Conservation (phyloP, 495 filamentous ascomycete species). For the Penicillium samsonianum region DNA sequence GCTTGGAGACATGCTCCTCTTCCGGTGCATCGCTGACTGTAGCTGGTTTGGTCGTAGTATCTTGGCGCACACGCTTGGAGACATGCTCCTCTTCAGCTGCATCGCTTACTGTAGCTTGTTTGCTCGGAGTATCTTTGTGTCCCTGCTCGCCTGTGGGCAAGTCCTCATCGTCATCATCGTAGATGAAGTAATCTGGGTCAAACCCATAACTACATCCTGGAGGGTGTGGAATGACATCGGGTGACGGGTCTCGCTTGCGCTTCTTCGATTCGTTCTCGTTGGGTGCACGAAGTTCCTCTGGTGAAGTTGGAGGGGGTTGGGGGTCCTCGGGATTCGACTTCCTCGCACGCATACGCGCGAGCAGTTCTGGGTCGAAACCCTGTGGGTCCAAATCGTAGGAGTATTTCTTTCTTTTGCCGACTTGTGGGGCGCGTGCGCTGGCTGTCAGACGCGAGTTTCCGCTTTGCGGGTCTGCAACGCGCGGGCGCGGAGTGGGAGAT, state of each 20-base stretch:
- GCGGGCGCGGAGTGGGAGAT: neutral
- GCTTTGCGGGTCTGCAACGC: neutral
- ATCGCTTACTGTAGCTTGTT: neutral
- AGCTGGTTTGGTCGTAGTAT: neutral
- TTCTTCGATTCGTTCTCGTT: constrained; percentile 29
- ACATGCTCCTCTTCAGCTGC: neutral
- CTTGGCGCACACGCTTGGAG: neutral
- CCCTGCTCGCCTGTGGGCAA: constrained; percentile 23
- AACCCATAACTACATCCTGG: constrained; percentile 46
- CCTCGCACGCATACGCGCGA: constrained; percentile 7
- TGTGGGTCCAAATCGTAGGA: constrained; percentile 8
- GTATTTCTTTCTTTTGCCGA: neutral
- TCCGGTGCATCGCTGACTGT: neutral
- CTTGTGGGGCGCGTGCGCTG: neutral
- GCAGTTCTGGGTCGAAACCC: constrained; percentile 10
- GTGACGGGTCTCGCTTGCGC: constrained; percentile 44
- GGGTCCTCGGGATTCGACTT: neutral
- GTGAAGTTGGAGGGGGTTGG: neutral
- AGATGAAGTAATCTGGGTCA: constrained; percentile 44
- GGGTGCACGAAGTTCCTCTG: neutral
- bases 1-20: neutral
- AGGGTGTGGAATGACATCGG: constrained; percentile 50
- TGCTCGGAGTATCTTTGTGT: neutral
- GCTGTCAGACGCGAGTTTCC: neutral
- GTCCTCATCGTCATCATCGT: constrained; percentile 38